Evolutionary conservation across 1,284 basidiomycete genomes (phyloP), one percentile per base, ranked within the genome.

Genomic region (Pyrrhoderma noxium): DNA sequence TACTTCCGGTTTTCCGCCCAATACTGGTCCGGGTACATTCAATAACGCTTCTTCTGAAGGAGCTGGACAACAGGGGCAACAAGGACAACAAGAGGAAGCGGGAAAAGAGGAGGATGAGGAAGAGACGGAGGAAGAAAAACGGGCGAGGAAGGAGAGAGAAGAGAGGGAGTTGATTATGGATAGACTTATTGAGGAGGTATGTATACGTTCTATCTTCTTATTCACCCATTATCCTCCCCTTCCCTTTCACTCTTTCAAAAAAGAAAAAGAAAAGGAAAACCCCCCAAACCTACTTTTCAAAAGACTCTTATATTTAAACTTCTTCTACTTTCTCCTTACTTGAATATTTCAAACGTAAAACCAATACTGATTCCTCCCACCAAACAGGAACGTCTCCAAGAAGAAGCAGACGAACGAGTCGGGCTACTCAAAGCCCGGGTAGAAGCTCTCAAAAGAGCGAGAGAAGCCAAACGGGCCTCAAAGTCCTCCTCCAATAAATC

Each of bases 161-260:
- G 88, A 90, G 49, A 70, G 79, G 43, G 86, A 90, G 60, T 66
- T 89, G 53, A 89, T 89, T 47, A 86, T 90, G 82, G 87, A 89
- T 62, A 73, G 85, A 55, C 62, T 90, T 46, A 55, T 88, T 59
- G 86, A 89, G 39, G 87, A 90, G 67, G 51, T 52, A 35, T 25
- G 39, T 37, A 23, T 8, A 27, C 19, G 2, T 5, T 40, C 37
- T 8, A 23, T 19, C 31, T 38, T 9, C 21, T 38, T 27, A n/a
- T 3, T 11, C 23, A 7, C 16, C n/a, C n/a, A 37, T 37, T 11
- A 11, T 37, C 35, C 38, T 7, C n/a, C 38, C 38, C 14, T 40
- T 22, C 16, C n/a, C 21, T 40, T 14, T 40, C 38, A 7, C 21
- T 31, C 11, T 31, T 31, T 5, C 11, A 31, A 5, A 5, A 11